Base-by-base conservation (phyloP, 1,139 yeast genomes). In the Trichomonascaceae sp. region DNA sequence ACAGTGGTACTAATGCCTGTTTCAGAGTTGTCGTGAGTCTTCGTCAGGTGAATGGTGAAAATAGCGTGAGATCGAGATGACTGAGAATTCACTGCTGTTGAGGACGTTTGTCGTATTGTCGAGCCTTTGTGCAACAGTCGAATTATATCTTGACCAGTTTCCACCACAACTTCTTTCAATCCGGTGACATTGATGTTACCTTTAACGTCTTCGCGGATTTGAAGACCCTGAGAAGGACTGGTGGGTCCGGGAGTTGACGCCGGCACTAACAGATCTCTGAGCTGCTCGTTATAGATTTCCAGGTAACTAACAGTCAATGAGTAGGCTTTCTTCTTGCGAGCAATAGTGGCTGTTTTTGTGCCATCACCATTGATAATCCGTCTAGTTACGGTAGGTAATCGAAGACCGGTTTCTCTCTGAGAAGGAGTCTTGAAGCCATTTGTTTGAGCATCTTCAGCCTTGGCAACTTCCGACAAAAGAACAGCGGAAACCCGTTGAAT, bases 231-330 rank as follows among this genome's bases (percentile, higher is more conserved):
- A 30, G 49, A 27, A 36, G 38, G 20, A 45, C 47, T 22, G n/a
- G 24, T 15, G 15, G 17, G 41, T 4, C 38, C 45, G n/a, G 45
- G 45, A 17, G 36, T 19, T 13, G 45, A 18, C 17, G 41, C 20
- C 4, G 51, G 49, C 36, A 67, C 62, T 36, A 79, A 66, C 55
- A 85, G 71, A 64, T 85, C 93, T 50, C 76, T 74, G 53, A 85
- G 71, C 59, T 83, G 86, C 67, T 87, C 95, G 64, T 85, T 85
- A 70, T 84, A 86, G 51, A 85, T 72, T 65, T 84, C 95, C 67
- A 90, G 72, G 46, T 60, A 65, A 2, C 62, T 55, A 9, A 60
- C 66, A 7, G 59, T 43, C 10, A 64, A 56, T 1, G 57, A 54
- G 58, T 60, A 63, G 1, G 59, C 62, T 9, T 46, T 47, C 19